Evolutionary conservation across 257 asterid species (phyloP), one percentile per base, ranked within the genome.

Genomic region (Solanum gandarillasii): DNA sequence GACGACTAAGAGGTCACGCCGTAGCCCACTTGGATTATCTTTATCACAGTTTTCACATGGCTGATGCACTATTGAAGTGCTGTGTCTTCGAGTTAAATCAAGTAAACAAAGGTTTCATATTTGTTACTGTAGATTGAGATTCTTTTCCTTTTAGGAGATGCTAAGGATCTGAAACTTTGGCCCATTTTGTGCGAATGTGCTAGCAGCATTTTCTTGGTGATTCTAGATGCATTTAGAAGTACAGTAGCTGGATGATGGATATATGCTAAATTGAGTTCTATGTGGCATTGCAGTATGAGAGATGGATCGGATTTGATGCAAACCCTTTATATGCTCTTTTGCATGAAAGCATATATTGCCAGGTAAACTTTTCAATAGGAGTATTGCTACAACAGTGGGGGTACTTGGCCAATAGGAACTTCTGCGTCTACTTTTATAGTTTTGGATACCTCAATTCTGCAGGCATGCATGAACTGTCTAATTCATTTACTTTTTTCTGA

Each of bases 331-430:
- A 93, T 87, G 99, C 99, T 36, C 87, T 95, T 79, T 87, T 97
- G 94, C 99, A 97, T 6, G 99, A 97, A 93, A 90, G 97, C 91
- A 93, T 97, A 90, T 97, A 94, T 90, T 95, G 99, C 88, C 96
- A 97, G 98, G 99, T 97, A 93, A 87, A 55, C 35, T 29, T 68
- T 32, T 79, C 20, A 86, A 73, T 58, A 71, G 65, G 60, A 43
- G 14, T 48, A 78, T 32, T 62, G 84, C 52, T 86, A 46, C 84
- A 21, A 86, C 84, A 32, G 55, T 72, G 84, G 38, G 83, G 6
- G 36, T 9, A 32, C 48, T 46, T 52, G 60, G 52, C 12, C 18
- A 18, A 48, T 7, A 82, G 41, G 85, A 29, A 81, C 9, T 48
- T 82, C 7, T 48, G 68, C 41, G 52, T 46, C 41, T 46, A 41